A percentile compares a stretch with the other conserved stretches of the same genome.
Evolutionary conservation across 306 rosid species (phyloP).

Genomic region (Cucurbita moschata): DNA sequence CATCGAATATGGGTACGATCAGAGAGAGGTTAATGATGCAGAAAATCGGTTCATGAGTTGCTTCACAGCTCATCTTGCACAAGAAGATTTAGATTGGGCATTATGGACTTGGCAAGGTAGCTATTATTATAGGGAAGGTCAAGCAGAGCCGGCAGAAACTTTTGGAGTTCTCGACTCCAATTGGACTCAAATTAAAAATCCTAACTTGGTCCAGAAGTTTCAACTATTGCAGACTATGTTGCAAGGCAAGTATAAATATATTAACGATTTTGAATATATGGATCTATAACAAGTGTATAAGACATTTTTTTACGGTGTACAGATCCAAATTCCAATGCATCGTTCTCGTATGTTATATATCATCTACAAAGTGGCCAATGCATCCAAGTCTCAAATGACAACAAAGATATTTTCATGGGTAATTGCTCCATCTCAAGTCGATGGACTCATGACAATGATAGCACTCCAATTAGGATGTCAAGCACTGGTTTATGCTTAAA

Average conservation of each 20-base stretch:
- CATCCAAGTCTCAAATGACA: not conserved
- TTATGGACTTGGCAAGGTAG: slow-evolving; percentile 19
- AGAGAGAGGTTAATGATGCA: not conserved
- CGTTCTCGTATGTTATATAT: not conserved
- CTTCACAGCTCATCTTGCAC: slow-evolving; percentile 21
- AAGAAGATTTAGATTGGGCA: slow-evolving; percentile 21
- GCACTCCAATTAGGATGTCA: not conserved
- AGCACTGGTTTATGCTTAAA: not conserved
- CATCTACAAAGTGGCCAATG: not conserved
- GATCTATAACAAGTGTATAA: not conserved
- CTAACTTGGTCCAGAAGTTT: slow-evolving; percentile 16
- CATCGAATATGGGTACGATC: slow-evolving; percentile 16
- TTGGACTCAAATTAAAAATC: slow-evolving; percentile 20
- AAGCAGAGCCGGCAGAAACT: not conserved
- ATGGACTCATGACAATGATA: not conserved
- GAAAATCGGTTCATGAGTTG: slow-evolving; percentile 12
- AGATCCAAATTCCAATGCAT: not conserved
- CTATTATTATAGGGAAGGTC: slow-evolving; percentile 21
- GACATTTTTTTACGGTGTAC: not conserved
- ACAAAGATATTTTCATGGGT: not conserved
- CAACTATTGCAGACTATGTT: slow-evolving; percentile 18
- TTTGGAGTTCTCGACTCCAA: slow-evolving; percentile 17
- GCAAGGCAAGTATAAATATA: slow-evolving; percentile 15
- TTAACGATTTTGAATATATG: not conserved
- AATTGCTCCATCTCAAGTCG: not conserved